These are phyloP conservation scores for Byssothecium circinans DNA, from an alignment of 2,329 filamentous ascomycete species.

Conservation along the genomic window DNA sequence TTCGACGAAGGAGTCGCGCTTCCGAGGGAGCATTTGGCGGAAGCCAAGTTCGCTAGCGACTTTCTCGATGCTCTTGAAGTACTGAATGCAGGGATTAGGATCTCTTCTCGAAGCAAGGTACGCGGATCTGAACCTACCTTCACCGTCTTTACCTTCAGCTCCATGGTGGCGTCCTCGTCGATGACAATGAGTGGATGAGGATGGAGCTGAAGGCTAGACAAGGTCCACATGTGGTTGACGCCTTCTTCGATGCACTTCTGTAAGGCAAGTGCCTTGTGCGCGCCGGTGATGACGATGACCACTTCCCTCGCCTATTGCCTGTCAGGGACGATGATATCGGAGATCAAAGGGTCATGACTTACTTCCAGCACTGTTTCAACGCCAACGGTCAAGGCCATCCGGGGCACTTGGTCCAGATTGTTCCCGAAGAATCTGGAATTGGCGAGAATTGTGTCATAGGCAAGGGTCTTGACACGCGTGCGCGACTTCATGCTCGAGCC, in stretches of 20 bases:
- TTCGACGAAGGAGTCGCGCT: slow-evolving; percentile 40
- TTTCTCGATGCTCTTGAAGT: slow-evolving; percentile 55
- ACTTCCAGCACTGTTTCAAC: slow-evolving; percentile 79
- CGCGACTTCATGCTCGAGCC: slow-evolving; percentile 76
- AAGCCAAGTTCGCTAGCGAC: slow-evolving; percentile 50
- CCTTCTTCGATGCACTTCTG: slow-evolving; percentile 80
- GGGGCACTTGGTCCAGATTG: slow-evolving; percentile 72
- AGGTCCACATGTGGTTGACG: slow-evolving; percentile 89
- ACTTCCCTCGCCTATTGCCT: slow-evolving; percentile 57
- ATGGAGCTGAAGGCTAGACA: slow-evolving; percentile 79
- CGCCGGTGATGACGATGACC: slow-evolving; percentile 78
- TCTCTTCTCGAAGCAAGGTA: background rate
- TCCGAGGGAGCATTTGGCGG: slow-evolving; percentile 46
- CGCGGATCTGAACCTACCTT: slow-evolving; percentile 25
- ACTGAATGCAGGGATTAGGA: slow-evolving; percentile 28
- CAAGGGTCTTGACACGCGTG: slow-evolving; percentile 82
- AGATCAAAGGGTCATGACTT: slow-evolving; percentile 16
- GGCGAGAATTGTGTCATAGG: slow-evolving; percentile 82
- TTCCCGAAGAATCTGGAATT: slow-evolving; percentile 84
- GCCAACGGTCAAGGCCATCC: slow-evolving; percentile 81
- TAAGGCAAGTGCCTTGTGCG: slow-evolving; percentile 77
- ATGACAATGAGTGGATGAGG: slow-evolving; percentile 80
- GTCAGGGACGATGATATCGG: background rate
- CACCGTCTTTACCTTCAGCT: slow-evolving; percentile 51
- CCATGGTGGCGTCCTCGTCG: slow-evolving; percentile 68